Base-by-base conservation (phyloP, 2,329 filamentous ascomycete genomes). In the Xylaria sp. region DNA sequence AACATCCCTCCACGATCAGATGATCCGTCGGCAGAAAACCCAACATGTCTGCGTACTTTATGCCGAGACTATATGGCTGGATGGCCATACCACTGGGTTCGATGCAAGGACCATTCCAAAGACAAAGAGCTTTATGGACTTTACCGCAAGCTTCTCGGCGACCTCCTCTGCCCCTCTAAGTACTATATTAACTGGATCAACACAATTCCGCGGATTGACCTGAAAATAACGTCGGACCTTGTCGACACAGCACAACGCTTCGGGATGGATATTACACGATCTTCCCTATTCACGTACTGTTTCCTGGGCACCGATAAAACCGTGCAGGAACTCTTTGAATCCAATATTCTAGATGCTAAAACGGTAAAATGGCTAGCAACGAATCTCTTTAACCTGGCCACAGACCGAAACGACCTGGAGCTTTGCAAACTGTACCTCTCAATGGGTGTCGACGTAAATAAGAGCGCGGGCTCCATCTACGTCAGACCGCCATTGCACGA, bases 341-440 rank as follows among this genome's bases (percentile, higher is more conserved):
- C 55, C 2, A 45, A 58, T 4, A 58, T 58, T 45, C 36, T 58
- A 8, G 55, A 58, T 15, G 23, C 55, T 10, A 43, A 32, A 45
- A 58, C 55, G 9, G 55, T 58, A 30, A 45, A 58, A 9, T 58
- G 55, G 55, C 25, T 58, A 8, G 30, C 55, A 13, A 58, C 39
- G 10, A 58, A 58, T 43, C 55, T 58, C 55, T 58, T 58, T 25
- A 58, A 58, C 55, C 20, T 58, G 7, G 55, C 55, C n/a, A 58
- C 39, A 18, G 55, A 58, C 23, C 18, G 55, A 41, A 58, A 58
- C 18, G 55, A 58, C 36, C 28, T 58, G 1, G 55, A 58, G 55
- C 55, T 58, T 15, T 58, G 55, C 55, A 58, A 58, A 25, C 15
- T 58, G 9, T 58, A 58, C 30, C 55, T 45, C 25, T 45, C 39